phyloP scores from a whole-genome alignment of 805 yeast species.

The Candida nemodendra region DNA sequence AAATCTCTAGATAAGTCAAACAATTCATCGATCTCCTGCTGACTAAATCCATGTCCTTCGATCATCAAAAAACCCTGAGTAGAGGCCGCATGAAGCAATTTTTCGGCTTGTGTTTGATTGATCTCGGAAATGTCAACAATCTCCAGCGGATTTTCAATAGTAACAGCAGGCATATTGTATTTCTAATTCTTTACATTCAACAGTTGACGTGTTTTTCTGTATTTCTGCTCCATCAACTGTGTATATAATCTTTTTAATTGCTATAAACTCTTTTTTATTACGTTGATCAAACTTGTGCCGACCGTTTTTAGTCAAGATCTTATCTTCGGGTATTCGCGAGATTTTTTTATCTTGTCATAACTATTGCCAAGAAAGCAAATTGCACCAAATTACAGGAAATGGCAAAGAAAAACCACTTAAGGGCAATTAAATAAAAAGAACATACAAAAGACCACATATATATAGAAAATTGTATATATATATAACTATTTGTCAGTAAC shows the following conservation, averaged over 20 bases:
- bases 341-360: too few species aligned
- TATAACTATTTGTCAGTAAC: conserved; percentile 16
- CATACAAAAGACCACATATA: conserved; percentile 3
- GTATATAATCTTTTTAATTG: too few species aligned
- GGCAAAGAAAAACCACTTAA: conserved; percentile 3
- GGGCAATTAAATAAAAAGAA: conserved; percentile 4
- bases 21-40: conserved; percentile 39
- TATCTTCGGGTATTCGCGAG: too few species aligned
- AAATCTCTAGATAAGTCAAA: conserved; percentile 27
- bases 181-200: neutral
- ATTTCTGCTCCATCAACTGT: too few species aligned
- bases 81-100: conserved; percentile 52
- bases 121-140: conserved; percentile 54
- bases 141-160: conserved; percentile 45
- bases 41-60: conserved; percentile 49
- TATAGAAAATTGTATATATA: conserved; percentile 2
- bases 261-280: neutral
- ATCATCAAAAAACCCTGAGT: conserved; percentile 50
- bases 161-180: conserved; percentile 16
- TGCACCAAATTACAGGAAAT: too few species aligned
- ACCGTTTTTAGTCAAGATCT: neutral
- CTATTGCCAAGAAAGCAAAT: too few species aligned
- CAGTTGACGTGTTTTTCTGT: too few species aligned
- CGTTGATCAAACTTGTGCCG: too few species aligned
- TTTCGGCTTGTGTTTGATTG: conserved; percentile 44